Conservation (phyloP, 2,329 filamentous ascomycete species). For the Aspergillus candidus region DNA sequence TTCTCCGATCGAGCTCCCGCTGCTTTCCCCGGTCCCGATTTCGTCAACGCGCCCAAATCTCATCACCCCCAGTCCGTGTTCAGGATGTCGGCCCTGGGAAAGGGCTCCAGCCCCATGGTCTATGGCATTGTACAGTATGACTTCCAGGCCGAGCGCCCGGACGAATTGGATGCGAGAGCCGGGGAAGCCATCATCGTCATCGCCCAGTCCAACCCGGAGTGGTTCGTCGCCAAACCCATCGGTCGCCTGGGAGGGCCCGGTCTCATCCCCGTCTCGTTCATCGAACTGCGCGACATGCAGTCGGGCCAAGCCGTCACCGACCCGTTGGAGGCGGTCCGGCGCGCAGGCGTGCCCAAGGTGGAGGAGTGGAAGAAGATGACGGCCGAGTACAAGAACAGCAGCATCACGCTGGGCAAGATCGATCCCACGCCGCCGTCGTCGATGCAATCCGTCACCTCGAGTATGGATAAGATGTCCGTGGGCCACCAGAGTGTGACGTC, state of each 20-base stretch:
- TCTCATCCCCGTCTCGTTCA: constrained; percentile 91
- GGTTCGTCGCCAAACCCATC: constrained; percentile 99
- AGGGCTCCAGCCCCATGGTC: constrained; percentile 71
- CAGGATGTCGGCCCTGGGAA: constrained; percentile 45
- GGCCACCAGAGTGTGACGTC: constrained; percentile 48
- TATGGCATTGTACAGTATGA: constrained; percentile 97
- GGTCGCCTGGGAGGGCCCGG: constrained; percentile 91
- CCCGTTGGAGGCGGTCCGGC: constrained; percentile 74
- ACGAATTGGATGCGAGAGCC: constrained; percentile 90
- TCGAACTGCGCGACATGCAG: constrained; percentile 91
- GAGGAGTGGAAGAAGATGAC: constrained; percentile 99
- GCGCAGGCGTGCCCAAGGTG: constrained; percentile 85
- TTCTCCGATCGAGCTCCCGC: constrained; percentile 59
- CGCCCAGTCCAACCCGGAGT: constrained; percentile 95
- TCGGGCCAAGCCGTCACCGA: constrained; percentile 77
- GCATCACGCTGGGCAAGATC: constrained; percentile 90
- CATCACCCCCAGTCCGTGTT: constrained; percentile 24
- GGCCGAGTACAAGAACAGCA: constrained; percentile 98
- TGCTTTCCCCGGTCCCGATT: constrained; percentile 24
- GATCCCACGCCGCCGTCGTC: constrained; percentile 42
- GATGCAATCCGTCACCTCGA: constrained; percentile 58
- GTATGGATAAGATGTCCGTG: constrained; percentile 74
- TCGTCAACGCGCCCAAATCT: constrained; percentile 15
- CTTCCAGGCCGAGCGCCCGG: constrained; percentile 89
- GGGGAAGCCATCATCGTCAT: constrained; percentile 98